A percentile compares a stretch with the other conserved stretches of the same genome.
These are phyloP conservation scores for Geotrichum candidum DNA, from an alignment of 1,139 yeast genomes.

Conservation along the genomic window DNA sequence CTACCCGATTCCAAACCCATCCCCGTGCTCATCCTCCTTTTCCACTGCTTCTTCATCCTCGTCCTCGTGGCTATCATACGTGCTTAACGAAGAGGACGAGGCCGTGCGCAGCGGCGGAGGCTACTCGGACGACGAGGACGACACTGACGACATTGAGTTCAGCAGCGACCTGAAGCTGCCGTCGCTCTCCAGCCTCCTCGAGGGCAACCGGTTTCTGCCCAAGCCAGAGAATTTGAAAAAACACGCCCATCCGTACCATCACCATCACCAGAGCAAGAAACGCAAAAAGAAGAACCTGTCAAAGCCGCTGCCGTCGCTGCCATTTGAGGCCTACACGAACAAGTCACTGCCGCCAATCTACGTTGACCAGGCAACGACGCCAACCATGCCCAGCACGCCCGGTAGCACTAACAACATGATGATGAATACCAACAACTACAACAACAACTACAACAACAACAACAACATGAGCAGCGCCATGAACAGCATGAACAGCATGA, in stretches of 20 bases:
- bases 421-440: neutral
- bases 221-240: neutral
- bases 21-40: neutral
- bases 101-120: neutral
- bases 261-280: neutral
- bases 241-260: neutral
- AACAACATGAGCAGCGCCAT: no score
- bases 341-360: neutral
- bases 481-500: neutral
- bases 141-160: neutral
- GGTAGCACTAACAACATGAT: neutral
- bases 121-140: neutral
- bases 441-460: neutral
- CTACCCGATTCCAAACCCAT: neutral
- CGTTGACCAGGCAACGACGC: neutral
- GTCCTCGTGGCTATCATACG: neutral
- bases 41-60: neutral
- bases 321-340: constrained; percentile 22
- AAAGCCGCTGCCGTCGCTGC: constrained; percentile 34
- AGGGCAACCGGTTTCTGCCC: neutral
- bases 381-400: neutral
- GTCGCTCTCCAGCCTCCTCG: constrained; percentile 2
- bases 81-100: neutral
- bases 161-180: neutral
- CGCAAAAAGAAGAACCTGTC: constrained; percentile 14